Base-by-base conservation (phyloP, 2,329 filamentous ascomycete genomes). In the Aspergillus sp. region DNA sequence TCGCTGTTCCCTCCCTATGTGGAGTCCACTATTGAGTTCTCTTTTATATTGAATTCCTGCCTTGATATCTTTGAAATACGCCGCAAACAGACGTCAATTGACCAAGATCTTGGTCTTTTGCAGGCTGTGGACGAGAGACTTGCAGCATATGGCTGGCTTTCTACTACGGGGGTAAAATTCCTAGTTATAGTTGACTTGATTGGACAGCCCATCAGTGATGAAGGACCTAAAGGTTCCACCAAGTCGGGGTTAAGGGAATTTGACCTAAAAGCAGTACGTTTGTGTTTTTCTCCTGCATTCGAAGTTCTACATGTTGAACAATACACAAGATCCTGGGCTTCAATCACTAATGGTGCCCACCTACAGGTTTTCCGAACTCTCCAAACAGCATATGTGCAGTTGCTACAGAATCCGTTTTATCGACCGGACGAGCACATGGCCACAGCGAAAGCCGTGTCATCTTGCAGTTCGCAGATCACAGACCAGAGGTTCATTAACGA, bases 321-420 rank as follows among this genome's bases (percentile, higher is more conserved):
- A 17, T 47, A 11, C 8, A 10, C 13, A 19, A 15, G 11, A 27
- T 41, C n/a, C 15, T 23, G 19, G 30, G 23, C 55, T 44, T 4
- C 10, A 15, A 3, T 10, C 27, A 47, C 27, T 49, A 58, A 53
- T 54, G 27, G 7, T 13, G 25, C 19, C 36, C 25, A 39, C 19
- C 27, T 36, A 36, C 44, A 90, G 88, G 87, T 95, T 25, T 99
- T 99, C 73, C 87, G 89, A 73, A 92, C 93, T 27, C 86, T 99
- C 78, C 95, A 98, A 79, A 88, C 85, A n/a, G 92, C 94, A 30
- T 99, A 97, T 71, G 90, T 98, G 60, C 82, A 87, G 63, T 80
- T 99, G 54, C 80, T 98, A 66, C 90, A 96, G 77, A 98, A 99
- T 71, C 94, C 94, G 0, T 99, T 99, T 77, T 98, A 93, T 76